Evolutionary conservation across 2,329 filamentous ascomycete species (phyloP).

Genomic region (Amesomyces nigricolor): DNA sequence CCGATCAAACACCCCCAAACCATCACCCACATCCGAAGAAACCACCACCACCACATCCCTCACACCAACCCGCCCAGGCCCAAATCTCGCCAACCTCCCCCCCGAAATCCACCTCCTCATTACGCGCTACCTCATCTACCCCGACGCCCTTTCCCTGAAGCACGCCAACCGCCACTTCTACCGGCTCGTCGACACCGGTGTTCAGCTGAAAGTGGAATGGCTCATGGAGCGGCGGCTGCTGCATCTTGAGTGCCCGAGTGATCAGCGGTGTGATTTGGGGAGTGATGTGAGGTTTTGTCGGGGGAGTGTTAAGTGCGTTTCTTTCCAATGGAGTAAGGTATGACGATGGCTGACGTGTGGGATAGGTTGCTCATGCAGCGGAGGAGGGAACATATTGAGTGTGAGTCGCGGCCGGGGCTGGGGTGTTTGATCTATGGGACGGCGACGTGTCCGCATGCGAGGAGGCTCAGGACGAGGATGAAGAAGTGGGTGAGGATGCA

Average conservation of each 20-base stretch:
- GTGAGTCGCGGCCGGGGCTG: conserved; percentile 51
- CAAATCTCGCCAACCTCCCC: conserved; percentile 48
- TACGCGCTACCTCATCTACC: conserved; percentile 56
- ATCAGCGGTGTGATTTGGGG: conserved; percentile 50
- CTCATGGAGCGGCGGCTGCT: conserved; percentile 57
- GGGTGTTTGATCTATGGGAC: conserved; percentile 53
- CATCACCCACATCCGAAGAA: background rate
- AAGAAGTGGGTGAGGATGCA: conserved; percentile 40
- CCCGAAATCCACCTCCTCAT: conserved; percentile 64
- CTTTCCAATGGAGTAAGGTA: background rate
- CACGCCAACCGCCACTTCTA: conserved; percentile 61
- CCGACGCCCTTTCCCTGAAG: conserved; percentile 65
- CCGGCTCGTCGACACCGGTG: conserved; percentile 57
- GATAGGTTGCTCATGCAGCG: conserved; percentile 52
- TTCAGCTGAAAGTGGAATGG: conserved; percentile 63
- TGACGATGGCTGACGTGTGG: background rate
- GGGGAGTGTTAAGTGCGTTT: conserved; percentile 50
- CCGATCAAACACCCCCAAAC: background rate
- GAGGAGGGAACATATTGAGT: conserved; percentile 55
- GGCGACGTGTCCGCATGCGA: conserved; percentile 40
- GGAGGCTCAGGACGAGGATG: conserved; percentile 40
- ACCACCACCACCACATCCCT: background rate
- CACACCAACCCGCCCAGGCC: background rate
- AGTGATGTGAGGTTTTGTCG: conserved; percentile 57
- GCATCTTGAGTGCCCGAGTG: conserved; percentile 61